phyloP scores from a whole-genome alignment of 768 basidiomycete genomes.

The Epithele typhae region DNA sequence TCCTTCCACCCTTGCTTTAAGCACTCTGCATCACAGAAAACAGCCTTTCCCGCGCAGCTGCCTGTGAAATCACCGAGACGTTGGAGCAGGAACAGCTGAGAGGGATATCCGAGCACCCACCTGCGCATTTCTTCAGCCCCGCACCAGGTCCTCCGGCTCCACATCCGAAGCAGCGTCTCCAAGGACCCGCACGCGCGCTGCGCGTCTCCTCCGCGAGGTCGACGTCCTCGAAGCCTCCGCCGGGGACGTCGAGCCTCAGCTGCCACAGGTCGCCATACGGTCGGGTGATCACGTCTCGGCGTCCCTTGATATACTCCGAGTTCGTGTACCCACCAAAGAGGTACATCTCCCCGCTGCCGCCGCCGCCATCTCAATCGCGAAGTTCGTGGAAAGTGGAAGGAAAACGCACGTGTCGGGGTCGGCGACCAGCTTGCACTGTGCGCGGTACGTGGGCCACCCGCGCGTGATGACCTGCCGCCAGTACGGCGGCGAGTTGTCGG shows the following conservation, averaged over 20 bases:
- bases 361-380: too few relatives aligned
- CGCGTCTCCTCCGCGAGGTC: conserved; percentile 34
- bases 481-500: not conserved
- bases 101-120: too few relatives aligned
- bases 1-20: conserved; percentile 18
- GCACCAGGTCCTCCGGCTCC: conserved; percentile 31
- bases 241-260: conserved; percentile 31
- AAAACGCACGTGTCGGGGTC: conserved; percentile 26
- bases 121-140: conserved; percentile 32
- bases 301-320: conserved; percentile 31
- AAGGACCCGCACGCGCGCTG: conserved; percentile 35
- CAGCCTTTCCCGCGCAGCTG: conserved; percentile 13
- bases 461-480: conserved; percentile 38
- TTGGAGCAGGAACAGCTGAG: too few relatives aligned
- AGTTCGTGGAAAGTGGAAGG: too few relatives aligned
- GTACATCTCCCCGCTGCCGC: conserved; percentile 28
- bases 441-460: conserved; percentile 41
- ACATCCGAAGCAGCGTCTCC: conserved; percentile 37
- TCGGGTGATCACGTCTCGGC: conserved; percentile 23
- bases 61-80: too few relatives aligned
- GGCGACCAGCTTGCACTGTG: conserved; percentile 28
- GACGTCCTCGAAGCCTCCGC: conserved; percentile 34
- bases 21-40: conserved; percentile 16
- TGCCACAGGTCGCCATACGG: conserved; percentile 38
- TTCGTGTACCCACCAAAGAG: conserved; percentile 40